Percentiles rank a stretch among this genome's conserved stretches.
Evolutionary conservation across 345 rosid species (phyloP).

Genomic region (Alliaria petiolata): DNA sequence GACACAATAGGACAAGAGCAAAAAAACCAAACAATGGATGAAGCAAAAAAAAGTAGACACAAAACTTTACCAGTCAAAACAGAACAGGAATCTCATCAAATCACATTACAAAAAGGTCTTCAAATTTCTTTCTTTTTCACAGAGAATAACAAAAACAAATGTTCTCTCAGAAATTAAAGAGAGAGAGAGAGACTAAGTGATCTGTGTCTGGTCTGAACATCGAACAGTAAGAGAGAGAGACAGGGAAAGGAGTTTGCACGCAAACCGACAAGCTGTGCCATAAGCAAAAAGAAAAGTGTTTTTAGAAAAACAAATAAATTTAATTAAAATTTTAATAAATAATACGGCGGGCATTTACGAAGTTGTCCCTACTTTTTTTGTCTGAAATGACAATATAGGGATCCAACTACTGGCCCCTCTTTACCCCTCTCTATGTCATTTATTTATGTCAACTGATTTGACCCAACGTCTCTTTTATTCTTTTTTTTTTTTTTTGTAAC

Average conservation of each 20-base stretch:
- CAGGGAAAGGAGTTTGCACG: conserved; percentile 51
- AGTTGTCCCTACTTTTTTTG: not conserved
- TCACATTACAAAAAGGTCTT: not conserved
- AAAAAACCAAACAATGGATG: not conserved
- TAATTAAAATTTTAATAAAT: too few relatives aligned
- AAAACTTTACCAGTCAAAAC: not conserved
- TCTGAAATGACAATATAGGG: conserved; percentile 7
- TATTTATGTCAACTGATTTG: conserved; percentile 18
- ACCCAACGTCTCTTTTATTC: conserved; percentile 1
- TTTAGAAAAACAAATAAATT: too few relatives aligned
- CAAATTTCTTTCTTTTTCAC: not conserved
- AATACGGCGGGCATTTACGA: not conserved
- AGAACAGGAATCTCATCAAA: not conserved
- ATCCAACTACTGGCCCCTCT: conserved; percentile 4
- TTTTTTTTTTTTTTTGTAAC: not conserved
- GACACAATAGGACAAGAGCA: not conserved
- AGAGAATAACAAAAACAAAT: not conserved
- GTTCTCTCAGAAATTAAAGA: not conserved
- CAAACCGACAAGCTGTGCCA: conserved; percentile 59
- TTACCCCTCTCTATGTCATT: not conserved
- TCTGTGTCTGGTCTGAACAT: conserved; percentile 39
- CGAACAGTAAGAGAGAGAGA: conserved; percentile 29
- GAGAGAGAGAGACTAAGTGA: conserved; percentile 36
- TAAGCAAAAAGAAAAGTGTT: conserved; percentile 31
- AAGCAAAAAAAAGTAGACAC: not conserved